Percentiles rank a stretch among this genome's conserved stretches.
phyloP scores from a whole-genome alignment of 1,139 yeast species.

The Taiozyma onychis region DNA sequence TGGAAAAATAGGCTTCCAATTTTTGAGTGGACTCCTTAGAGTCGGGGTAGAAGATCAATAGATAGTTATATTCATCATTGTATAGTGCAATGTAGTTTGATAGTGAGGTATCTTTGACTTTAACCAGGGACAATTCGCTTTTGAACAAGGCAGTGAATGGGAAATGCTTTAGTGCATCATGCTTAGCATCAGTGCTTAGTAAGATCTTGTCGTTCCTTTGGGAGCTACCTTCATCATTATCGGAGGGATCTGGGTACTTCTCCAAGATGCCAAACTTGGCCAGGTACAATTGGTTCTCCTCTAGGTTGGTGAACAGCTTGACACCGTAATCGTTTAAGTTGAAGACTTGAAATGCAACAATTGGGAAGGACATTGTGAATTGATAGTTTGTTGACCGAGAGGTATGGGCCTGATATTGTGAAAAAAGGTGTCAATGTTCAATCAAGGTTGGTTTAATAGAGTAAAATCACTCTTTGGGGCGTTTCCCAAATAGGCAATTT shows the following conservation, averaged over 20 bases:
- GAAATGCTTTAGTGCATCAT: slow-evolving; percentile 12
- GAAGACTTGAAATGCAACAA: slow-evolving; percentile 19
- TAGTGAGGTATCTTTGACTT: slow-evolving; percentile 6
- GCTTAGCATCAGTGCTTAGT: slow-evolving; percentile 4
- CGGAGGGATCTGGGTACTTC: slow-evolving; percentile 8
- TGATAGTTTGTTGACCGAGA: not conserved
- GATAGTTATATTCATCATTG: slow-evolving; percentile 20
- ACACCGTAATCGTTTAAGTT: slow-evolving; percentile 21
- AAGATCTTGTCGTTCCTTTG: slow-evolving; percentile 15
- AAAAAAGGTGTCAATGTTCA: not conserved
- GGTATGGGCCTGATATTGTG: not conserved
- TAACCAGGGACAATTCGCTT: slow-evolving; percentile 11
- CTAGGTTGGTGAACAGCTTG: slow-evolving; percentile 16
- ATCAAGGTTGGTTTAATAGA: not conserved
- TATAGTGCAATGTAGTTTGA: slow-evolving; percentile 10
- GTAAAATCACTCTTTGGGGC: not conserved
- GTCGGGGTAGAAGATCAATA: slow-evolving; percentile 15
- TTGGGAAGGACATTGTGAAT: slow-evolving; percentile 12
- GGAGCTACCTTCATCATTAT: slow-evolving; percentile 19
- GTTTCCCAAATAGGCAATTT: not conserved
- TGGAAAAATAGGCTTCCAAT: slow-evolving; percentile 5
- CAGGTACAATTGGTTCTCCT: slow-evolving; percentile 18
- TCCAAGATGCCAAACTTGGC: slow-evolving; percentile 16
- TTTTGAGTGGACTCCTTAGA: slow-evolving; percentile 2
- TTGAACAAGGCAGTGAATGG: slow-evolving; percentile 19